Evolutionary conservation across 768 basidiomycete species (phyloP), one percentile per base, ranked within the genome.

Genomic region (Leccinum boreale): DNA sequence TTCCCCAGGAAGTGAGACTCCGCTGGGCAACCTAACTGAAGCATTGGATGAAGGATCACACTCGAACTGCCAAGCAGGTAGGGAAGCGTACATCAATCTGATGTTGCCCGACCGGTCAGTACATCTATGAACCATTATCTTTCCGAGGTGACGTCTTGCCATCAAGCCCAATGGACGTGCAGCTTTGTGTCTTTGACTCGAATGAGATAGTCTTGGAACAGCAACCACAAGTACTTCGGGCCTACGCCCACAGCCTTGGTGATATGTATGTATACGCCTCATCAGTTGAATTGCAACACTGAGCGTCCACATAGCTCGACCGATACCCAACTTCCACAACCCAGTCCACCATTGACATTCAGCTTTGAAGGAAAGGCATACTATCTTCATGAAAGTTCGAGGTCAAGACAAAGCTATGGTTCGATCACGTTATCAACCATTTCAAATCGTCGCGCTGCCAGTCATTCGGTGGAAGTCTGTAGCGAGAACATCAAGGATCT

Each of bases 71-170:
- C 73, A 66, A 66, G 65, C 62, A 52, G 81, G 75, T 44, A 67
- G 60, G 42, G 77, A 79, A 60, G 69, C 63, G 36, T 69, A 62
- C 8, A 28, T 85, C 33, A 77, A 85, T 65, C 47, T 86, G 19
- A 74, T 85, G 77, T 70, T 86, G 62, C 85, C 85, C 42, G 79
- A 85, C 64, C 78, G 84, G 85, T 84, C 51, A 57, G 65, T 63
- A 19, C 31, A 33, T 55, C n/a, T 7, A 21, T 46, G 42, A 36
- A 39, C 35, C n/a, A 9, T 39, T 44, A 21, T 23, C 29, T 51
- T 33, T 15, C 54, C 65, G 49, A 64, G 36, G 35, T 65, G 49
- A 65, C 46, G 33, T 46, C 45, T 46, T 52, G 35, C 23, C 8
- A 29, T 51, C 53, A 58, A 86, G 85, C 23, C 78, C 82, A 12